Conservation (phyloP, 2,329 filamentous ascomycete species). For the Acephala macrosclerotiorum region DNA sequence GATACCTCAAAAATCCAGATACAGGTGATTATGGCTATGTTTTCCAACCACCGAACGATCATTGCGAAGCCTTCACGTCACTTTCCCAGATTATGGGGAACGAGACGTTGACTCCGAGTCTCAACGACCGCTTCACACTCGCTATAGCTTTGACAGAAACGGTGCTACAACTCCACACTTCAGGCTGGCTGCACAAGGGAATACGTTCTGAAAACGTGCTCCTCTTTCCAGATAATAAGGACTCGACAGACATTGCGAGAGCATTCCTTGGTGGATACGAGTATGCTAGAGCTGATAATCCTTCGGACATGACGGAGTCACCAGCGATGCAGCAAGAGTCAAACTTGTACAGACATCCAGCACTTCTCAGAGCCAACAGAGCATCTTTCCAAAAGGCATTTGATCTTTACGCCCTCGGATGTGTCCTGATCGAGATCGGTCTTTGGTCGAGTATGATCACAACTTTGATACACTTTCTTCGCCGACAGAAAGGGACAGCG, state of each 20-base stretch:
- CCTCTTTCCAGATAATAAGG: slow-evolving; percentile 21
- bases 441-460: slow-evolving; percentile 2
- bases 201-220: slow-evolving; percentile 31
- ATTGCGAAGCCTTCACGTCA: slow-evolving; percentile 15
- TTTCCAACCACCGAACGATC: slow-evolving; percentile 18
- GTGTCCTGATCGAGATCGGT: slow-evolving; percentile 13
- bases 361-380: slow-evolving; percentile 11
- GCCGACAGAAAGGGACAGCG: neutral
- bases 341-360: slow-evolving; percentile 27
- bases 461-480: slow-evolving; percentile 1
- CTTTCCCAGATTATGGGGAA: slow-evolving; percentile 12
- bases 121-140: slow-evolving; percentile 21
- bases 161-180: slow-evolving; percentile 26
- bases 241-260: neutral
- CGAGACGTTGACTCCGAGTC: slow-evolving; percentile 1
- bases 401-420: slow-evolving; percentile 30
- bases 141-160: slow-evolving; percentile 25
- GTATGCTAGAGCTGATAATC: slow-evolving; percentile 24
- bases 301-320: slow-evolving; percentile 26
- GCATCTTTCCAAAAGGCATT: slow-evolving; percentile 27
- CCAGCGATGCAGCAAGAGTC: slow-evolving; percentile 22
- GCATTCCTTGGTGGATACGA: slow-evolving; percentile 28
- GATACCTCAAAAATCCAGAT: slow-evolving; percentile 23
- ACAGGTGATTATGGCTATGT: slow-evolving; percentile 26
- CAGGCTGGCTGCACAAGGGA: slow-evolving; percentile 34